phyloP scores from a whole-genome alignment of 2,329 filamentous ascomycete genomes.

The Phaeosphaeria sp. region DNA sequence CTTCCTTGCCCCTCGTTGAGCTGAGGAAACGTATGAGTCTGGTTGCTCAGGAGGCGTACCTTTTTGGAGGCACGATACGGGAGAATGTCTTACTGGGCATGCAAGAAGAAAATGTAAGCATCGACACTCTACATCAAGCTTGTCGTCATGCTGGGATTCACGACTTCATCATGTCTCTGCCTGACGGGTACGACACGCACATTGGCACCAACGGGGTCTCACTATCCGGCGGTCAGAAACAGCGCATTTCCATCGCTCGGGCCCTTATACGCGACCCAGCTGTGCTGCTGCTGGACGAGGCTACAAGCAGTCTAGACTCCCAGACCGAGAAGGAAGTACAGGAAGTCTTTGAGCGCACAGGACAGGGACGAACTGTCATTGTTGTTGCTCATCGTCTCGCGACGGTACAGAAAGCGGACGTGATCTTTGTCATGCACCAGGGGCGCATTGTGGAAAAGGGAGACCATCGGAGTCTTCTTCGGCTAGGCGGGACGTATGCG shows the following conservation, averaged over 20 bases:
- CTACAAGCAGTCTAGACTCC: constrained; percentile 82
- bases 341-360: constrained; percentile 61
- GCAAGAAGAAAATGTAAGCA: constrained; percentile 35
- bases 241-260: constrained; percentile 71
- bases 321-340: constrained; percentile 69
- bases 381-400: constrained; percentile 78
- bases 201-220: constrained; percentile 36
- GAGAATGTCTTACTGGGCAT: constrained; percentile 78
- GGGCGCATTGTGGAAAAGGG: constrained; percentile 14
- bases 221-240: constrained; percentile 68
- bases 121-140: constrained; percentile 41
- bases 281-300: constrained; percentile 82
- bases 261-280: constrained; percentile 78
- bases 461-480: constrained; percentile 1
- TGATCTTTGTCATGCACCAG: constrained; percentile 15
- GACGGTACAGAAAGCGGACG: constrained; percentile 78
- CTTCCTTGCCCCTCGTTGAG: constrained; percentile 71
- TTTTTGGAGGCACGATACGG: constrained; percentile 86
- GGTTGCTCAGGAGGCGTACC: constrained; percentile 87
- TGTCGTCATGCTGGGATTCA: constrained; percentile 66
- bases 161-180: constrained; percentile 64
- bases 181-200: constrained; percentile 40
- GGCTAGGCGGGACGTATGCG: not conserved
- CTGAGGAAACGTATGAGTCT: constrained; percentile 83
- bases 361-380: constrained; percentile 66